phyloP scores from a whole-genome alignment of 345 rosid genomes.

The Gossypium turneri region DNA sequence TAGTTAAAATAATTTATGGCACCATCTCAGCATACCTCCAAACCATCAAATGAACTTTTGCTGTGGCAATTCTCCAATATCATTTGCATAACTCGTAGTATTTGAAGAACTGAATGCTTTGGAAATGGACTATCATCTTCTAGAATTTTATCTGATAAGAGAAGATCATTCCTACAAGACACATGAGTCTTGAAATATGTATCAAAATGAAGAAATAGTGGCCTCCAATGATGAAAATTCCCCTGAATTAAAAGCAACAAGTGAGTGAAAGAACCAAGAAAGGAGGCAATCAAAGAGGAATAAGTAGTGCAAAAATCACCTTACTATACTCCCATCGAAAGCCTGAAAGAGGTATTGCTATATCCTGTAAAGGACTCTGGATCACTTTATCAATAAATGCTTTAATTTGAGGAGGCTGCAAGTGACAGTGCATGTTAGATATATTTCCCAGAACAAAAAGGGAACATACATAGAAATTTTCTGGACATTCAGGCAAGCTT shows the following conservation, averaged over 20 bases:
- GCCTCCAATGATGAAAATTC: constrained; percentile 97
- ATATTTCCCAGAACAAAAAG: neutral
- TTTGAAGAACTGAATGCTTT: constrained; percentile 76
- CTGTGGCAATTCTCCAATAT: constrained; percentile 87
- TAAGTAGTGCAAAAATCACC: constrained; percentile 36
- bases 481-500: neutral
- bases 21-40: constrained; percentile 54
- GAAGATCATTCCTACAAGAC: constrained; percentile 75
- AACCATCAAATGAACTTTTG: constrained; percentile 87
- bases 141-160: constrained; percentile 63
- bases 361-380: constrained; percentile 92
- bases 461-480: neutral
- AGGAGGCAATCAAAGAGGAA: neutral
- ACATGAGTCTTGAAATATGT: constrained; percentile 79
- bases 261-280: constrained; percentile 24
- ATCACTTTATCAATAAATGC: constrained; percentile 90
- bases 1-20: neutral
- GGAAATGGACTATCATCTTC: constrained; percentile 75
- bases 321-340: constrained; percentile 90
- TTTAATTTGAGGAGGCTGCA: constrained; percentile 89
- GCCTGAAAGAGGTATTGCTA: constrained; percentile 95
- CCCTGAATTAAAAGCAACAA: constrained; percentile 51
- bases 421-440: constrained; percentile 18
- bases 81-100: constrained; percentile 82
- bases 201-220: constrained; percentile 86